Evolutionary conservation across 768 basidiomycete species (phyloP).

Genomic region (Cystoderma amianthinum): DNA sequence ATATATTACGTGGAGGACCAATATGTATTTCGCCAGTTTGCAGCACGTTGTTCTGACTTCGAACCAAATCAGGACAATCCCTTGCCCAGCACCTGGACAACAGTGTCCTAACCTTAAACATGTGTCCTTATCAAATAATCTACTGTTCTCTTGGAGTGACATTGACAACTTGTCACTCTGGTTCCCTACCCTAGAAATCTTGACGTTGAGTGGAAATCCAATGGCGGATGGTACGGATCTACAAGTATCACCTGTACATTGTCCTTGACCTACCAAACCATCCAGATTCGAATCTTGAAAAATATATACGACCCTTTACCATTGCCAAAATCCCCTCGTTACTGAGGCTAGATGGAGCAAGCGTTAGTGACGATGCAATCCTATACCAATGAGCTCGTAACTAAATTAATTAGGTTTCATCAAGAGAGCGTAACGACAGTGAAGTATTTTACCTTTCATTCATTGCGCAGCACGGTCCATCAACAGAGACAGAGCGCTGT

Average conservation of each 20-base stretch:
- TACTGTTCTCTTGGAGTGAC: conserved; percentile 48
- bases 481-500: conserved; percentile 33
- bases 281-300: conserved; percentile 27
- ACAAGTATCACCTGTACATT: conserved; percentile 5
- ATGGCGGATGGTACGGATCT: conserved; percentile 41
- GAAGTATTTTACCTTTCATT: conserved; percentile 79
- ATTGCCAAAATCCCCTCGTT: conserved; percentile 68
- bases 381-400: no score
- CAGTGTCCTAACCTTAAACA: conserved; percentile 36
- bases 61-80: conserved; percentile 49
- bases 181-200: conserved; percentile 59
- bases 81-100: conserved; percentile 17
- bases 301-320: conserved; percentile 48
- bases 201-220: conserved; percentile 61
- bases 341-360: conserved; percentile 52
- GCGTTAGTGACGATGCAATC: conserved; percentile 32
- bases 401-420: conserved; percentile 71
- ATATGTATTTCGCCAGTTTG: conserved; percentile 36
- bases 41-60: conserved; percentile 59
- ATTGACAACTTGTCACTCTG: conserved; percentile 62
- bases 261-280: not conserved
- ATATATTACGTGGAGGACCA: not conserved
- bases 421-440: conserved; percentile 68
- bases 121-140: conserved; percentile 60
- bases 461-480: conserved; percentile 39